Evolutionary conservation across 2,329 filamentous ascomycete genomes (phyloP).

Genomic region (Clarireedia homoeocarpa): DNA sequence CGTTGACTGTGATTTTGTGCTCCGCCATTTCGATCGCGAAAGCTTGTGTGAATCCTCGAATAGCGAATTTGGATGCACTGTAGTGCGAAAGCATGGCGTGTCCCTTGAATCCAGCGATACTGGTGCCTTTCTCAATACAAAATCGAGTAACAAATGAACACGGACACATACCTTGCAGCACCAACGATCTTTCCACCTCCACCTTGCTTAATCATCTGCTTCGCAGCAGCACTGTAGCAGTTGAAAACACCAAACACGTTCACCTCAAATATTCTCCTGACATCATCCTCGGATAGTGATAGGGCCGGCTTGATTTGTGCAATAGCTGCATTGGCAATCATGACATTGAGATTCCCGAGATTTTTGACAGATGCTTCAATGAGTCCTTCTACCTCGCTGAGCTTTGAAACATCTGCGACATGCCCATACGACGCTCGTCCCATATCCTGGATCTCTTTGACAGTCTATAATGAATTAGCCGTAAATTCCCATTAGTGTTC

Average conservation of each 20-base stretch:
- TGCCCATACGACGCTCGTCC: constrained; percentile 47
- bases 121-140: constrained; percentile 3
- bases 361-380: constrained; percentile 22
- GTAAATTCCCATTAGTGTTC: not conserved
- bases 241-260: constrained; percentile 60
- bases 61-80: constrained; percentile 57
- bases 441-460: constrained; percentile 42
- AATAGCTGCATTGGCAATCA: constrained; percentile 28
- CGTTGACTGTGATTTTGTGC: constrained; percentile 60
- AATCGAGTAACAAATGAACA: not conserved
- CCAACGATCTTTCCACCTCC: constrained; percentile 31
- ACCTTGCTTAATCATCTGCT: constrained; percentile 56
- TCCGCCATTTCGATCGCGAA: constrained; percentile 59
- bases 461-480: constrained; percentile 26
- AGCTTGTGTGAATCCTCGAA: constrained; percentile 56
- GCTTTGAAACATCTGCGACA: constrained; percentile 48
- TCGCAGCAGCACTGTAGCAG: constrained; percentile 55
- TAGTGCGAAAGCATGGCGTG: constrained; percentile 54
- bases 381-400: constrained; percentile 23
- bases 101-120: constrained; percentile 52
- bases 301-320: constrained; percentile 25
- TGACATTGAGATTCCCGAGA: constrained; percentile 24
- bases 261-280: constrained; percentile 47
- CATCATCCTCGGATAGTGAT: constrained; percentile 27
- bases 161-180: constrained; percentile 19